Conservation (phyloP, 805 yeast genomes). For the Yarrowia porcina region DNA sequence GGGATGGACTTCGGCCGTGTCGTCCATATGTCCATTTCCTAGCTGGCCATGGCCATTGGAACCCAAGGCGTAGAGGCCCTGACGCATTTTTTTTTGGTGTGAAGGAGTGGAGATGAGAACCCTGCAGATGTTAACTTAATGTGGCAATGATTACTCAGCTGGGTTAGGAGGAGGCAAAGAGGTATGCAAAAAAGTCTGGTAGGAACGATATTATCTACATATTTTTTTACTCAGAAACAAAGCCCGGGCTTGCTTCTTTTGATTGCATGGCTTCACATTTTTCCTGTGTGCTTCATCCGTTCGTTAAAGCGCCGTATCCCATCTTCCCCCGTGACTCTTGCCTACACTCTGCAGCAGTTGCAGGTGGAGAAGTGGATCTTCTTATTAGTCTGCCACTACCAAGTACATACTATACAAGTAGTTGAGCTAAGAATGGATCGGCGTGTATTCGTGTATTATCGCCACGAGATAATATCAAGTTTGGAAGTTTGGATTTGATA, state of each 20-base stretch:
- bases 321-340: constrained; percentile 2
- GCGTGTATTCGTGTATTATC: no score
- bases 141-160: constrained; percentile 1
- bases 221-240: no score
- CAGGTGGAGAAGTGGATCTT: constrained; percentile 8
- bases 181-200: no score
- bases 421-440: no score
- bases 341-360: constrained; percentile 19
- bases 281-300: background rate
- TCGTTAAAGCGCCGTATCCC: constrained; percentile 7
- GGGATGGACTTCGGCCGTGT: constrained; percentile 39
- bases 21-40: constrained; percentile 57
- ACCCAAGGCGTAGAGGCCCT: constrained; percentile 54
- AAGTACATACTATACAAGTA: no score
- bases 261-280: background rate
- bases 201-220: background rate
- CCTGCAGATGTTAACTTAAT: constrained; percentile 20
- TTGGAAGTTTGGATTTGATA: no score
- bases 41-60: constrained; percentile 81
- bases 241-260: background rate
- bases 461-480: no score
- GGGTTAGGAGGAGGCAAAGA: background rate
- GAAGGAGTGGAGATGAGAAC: constrained; percentile 22
- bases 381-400: background rate
- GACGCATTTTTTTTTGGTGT: constrained; percentile 27